Base-by-base conservation (phyloP, 2,329 filamentous ascomycete species). In the Akanthomyces muscarius region DNA sequence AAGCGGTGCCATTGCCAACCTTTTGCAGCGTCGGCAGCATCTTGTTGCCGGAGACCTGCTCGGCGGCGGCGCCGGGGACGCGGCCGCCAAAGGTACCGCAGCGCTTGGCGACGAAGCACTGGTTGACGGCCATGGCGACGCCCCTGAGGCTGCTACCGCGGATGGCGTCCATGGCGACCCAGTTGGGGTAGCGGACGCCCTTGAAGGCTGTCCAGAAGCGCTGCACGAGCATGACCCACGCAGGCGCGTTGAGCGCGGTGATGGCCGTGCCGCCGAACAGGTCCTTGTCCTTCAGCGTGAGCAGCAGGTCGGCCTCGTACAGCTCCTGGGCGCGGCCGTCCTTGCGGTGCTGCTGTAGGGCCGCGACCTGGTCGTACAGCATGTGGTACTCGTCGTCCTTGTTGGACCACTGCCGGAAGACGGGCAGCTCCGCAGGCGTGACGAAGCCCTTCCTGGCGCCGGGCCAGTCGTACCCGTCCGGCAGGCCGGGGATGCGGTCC, bases 111-210 rank as follows among this genome's bases (percentile, higher is more conserved):
- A 66, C 72, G 2, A 75, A 57, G 56, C 74, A 76, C 42, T 68
- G 65, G 42, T 75, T 76, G 62, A 75, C 65, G 8, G 66, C 65
- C 65, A 71, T 69, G 28, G 62, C 68, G 30, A 74, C 62, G 21
- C 60, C 61, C 67, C 69, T 72, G 28, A 66, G 64, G 65, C 68
- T 68, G 23, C 64, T 65, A 1, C 66, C 67, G 5, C 71, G 67
- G 18, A 75, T 66, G 16, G 63, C 64, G 44, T 75, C 72, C 52
- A 74, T 64, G 23, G 69, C 66, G 38, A 76, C 61, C 73, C 73
- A 75, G 63, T 73, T 75, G 10, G 74, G 73, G 52, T 74, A 75
- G 11, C 57, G 54, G 11, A 64, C 11, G 44, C 65, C 67, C 1
- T 64, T 69, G 5, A 71, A 57, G 4, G 23, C 60, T 0, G 62